Base-by-base conservation (phyloP, 352 stramenopile species). In the Paralagenidium karlingii region DNA sequence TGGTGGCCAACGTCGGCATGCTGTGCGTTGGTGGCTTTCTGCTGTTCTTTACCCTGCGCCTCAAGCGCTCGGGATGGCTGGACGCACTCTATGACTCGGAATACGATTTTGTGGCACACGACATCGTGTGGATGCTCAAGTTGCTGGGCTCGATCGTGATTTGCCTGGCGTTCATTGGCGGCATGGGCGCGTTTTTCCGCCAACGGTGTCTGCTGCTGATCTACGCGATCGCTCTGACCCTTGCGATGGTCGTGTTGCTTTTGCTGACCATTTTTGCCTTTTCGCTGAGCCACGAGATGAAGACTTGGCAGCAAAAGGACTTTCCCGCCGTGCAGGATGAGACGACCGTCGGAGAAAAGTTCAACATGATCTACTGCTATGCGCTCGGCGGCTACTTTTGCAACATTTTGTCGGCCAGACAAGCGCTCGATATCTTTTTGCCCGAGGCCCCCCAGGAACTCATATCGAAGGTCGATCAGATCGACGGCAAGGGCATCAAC, bases 281-380 rank as follows among this genome's bases (percentile, higher is more conserved):
- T 44, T 63, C 70, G 29, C 87, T 82, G 44, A 78, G 75, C 47
- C 66, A 50, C 37, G 87, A 83, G 47, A 63, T 82, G 41, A 66
- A 40, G 24, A 50, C 60, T 24, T 91, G 73, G 69, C 45, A 78
- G 15, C 31, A 52, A 8, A 44, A 44, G 1, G 31, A 42, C 25
- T 91, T 79, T 53, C 78, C 75, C 3, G 71, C 63, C 8, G 55
- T 58, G 0, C 41, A 60, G 2, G 46, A 59, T 12, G 78, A 91
- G 54, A 63, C 45, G 21, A 57, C 62, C n/a, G 51, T 91, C 45
- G 69, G 64, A 1, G 46, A 49, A 29, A 78, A 67, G 11, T 87
- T 91, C 32, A 87, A 86, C 39, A 51, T 87, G 38, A 56, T 76
- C 38, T 91, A 91, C 47, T 91, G 78, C 60, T 91, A 83, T 43